phyloP scores from a whole-genome alignment of 1,284 basidiomycete genomes.

The Pisolithus thermaeus region DNA sequence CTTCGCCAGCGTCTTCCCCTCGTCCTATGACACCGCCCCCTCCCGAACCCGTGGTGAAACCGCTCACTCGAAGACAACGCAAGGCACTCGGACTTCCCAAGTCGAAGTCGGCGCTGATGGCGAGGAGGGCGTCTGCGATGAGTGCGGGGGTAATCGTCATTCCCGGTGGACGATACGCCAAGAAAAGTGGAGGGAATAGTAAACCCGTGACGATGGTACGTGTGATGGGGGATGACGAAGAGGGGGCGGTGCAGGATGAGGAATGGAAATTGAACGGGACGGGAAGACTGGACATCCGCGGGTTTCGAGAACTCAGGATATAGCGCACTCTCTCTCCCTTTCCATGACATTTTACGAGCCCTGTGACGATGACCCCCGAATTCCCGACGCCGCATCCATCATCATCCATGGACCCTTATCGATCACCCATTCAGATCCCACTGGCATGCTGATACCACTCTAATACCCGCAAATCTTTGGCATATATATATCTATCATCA shows the following conservation, averaged over 20 bases:
- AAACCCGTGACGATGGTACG: constrained; percentile 22
- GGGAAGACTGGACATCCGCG: constrained; percentile 71
- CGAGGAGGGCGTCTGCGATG: constrained; percentile 13
- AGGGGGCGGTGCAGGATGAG: constrained; percentile 32
- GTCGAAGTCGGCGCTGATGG: constrained; percentile 28
- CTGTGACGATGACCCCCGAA: too few relatives aligned
- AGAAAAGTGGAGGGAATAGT: constrained; percentile 17
- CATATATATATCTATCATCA: too few relatives aligned
- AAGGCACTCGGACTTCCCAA: constrained; percentile 65
- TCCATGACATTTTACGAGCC: constrained; percentile 12
- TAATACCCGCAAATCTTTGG: too few relatives aligned
- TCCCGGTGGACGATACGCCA: constrained; percentile 47
- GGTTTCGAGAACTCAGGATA: constrained; percentile 77
- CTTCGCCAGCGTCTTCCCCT: constrained; percentile 38
- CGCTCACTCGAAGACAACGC: constrained; percentile 58
- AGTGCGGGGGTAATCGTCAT: constrained; percentile 51
- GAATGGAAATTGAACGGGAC: constrained; percentile 72
- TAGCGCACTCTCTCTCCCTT: constrained; percentile 26
- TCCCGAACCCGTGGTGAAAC: constrained; percentile 26
- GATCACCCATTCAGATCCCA: too few relatives aligned
- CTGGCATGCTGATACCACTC: too few relatives aligned
- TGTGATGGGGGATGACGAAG: constrained; percentile 21
- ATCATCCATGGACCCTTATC: neutral
- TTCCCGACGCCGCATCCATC: too few relatives aligned
- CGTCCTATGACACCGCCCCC: constrained; percentile 32